Conservation (phyloP, 768 basidiomycete species). For the Collybia sordida region DNA sequence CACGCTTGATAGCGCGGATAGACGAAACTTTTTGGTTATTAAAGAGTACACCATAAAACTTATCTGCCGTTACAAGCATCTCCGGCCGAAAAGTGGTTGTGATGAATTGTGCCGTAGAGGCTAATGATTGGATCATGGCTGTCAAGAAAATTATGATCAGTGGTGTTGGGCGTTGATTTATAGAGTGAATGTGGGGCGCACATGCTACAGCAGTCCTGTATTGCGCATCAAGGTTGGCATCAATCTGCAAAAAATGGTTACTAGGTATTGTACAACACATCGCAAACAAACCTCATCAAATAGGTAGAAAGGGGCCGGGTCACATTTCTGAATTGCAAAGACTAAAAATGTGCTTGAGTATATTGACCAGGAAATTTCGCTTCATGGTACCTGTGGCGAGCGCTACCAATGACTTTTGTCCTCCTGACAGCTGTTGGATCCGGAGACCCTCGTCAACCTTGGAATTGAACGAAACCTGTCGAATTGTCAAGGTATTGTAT, state of each 20-base stretch:
- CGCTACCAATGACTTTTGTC: conserved; percentile 96
- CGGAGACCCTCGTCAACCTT: conserved; percentile 95
- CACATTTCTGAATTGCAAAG: conserved; percentile 98
- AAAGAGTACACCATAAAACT: conserved; percentile 96
- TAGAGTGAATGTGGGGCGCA: conserved; percentile 36
- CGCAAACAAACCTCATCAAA: conserved; percentile 78
- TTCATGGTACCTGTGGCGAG: conserved; percentile 73
- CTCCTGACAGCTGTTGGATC: conserved; percentile 96
- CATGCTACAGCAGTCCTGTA: conserved; percentile 96
- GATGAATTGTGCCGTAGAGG: conserved; percentile 91
- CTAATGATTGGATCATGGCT: conserved; percentile 94
- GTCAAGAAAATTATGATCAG: conserved; percentile 3
- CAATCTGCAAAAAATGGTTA: conserved; percentile 59
- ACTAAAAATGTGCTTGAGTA: conserved; percentile 45
- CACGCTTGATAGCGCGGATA: conserved; percentile 81
- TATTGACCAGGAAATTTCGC: background rate
- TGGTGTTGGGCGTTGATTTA: background rate
- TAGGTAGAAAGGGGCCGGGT: conserved; percentile 98
- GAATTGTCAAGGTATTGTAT: conserved; percentile 2
- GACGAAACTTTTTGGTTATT: conserved; percentile 94
- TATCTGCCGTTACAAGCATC: conserved; percentile 93
- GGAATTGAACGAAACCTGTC: conserved; percentile 96
- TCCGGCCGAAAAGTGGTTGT: conserved; percentile 98
- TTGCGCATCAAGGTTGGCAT: conserved; percentile 96
- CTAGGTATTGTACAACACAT: no score